phyloP scores from a whole-genome alignment of 805 yeast species.

The Saturnispora sekii region DNA sequence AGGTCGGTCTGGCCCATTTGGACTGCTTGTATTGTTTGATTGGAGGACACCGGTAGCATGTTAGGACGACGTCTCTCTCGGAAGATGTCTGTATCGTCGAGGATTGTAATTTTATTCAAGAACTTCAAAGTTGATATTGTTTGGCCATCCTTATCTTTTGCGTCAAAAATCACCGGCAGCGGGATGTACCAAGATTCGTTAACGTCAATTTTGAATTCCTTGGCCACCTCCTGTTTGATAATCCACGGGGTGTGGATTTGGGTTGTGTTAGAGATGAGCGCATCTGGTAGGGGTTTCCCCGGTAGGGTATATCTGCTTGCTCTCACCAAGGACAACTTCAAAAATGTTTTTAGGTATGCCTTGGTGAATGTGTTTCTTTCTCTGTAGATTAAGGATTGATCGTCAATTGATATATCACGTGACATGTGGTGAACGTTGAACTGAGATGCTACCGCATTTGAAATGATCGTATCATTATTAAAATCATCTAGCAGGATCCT shows the following conservation, averaged over 20 bases:
- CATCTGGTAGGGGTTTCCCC: constrained; percentile 4
- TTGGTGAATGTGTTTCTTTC: constrained; percentile 86
- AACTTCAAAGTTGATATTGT: neutral
- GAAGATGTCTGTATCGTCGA: constrained; percentile 8
- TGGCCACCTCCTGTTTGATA: constrained; percentile 68
- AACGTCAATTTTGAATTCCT: constrained; percentile 52
- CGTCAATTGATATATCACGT: constrained; percentile 58
- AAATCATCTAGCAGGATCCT: constrained; percentile 44
- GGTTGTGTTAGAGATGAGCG: constrained; percentile 2
- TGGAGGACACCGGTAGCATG: constrained; percentile 15
- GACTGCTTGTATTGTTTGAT: neutral
- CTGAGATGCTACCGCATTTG: constrained; percentile 6
- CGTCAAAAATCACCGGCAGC: neutral
- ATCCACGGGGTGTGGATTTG: constrained; percentile 68
- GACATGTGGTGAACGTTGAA: constrained; percentile 4
- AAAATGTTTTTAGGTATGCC: constrained; percentile 79
- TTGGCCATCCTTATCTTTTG: neutral
- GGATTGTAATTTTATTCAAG: neutral
- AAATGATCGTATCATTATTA: constrained; percentile 25
- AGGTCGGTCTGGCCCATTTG: constrained; percentile 3
- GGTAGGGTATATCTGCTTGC: constrained; percentile 67
- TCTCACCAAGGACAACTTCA: constrained; percentile 68
- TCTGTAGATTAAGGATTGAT: constrained; percentile 54
- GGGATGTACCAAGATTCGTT: constrained; percentile 20
- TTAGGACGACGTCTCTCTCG: constrained; percentile 14